Percentiles rank a stretch among this genome's conserved stretches.
Evolutionary conservation across 345 rosid genomes (phyloP).

Genomic region (Viola odorata): DNA sequence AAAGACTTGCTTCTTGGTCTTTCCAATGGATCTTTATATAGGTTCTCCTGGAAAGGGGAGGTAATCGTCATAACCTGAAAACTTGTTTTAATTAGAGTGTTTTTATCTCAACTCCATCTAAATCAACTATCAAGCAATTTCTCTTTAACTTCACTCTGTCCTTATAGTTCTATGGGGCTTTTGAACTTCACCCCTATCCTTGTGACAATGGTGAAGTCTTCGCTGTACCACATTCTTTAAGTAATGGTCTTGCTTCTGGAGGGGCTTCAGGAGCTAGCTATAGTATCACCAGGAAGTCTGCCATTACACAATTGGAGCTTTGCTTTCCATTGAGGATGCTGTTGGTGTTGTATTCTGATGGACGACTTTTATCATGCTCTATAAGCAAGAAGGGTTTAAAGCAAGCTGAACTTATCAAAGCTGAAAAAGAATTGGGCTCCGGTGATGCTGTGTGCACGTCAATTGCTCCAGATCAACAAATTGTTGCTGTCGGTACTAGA

Average conservation of each 20-base stretch:
- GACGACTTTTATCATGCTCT: constrained; percentile 65
- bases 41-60: constrained; percentile 98
- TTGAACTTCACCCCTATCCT: constrained; percentile 41
- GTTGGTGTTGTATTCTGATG: constrained; percentile 67
- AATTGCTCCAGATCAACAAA: constrained; percentile 80
- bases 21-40: constrained; percentile 72
- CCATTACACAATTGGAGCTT: constrained; percentile 65
- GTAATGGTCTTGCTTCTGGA: constrained; percentile 52
- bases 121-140: constrained; percentile 1
- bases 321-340: constrained; percentile 63
- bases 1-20: constrained; percentile 76
- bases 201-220: constrained; percentile 32
- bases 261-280: constrained; percentile 34
- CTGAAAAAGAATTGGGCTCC: constrained; percentile 59
- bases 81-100: background rate
- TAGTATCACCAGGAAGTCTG: constrained; percentile 32
- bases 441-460: constrained; percentile 85
- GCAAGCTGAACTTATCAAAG: constrained; percentile 60
- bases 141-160: constrained; percentile 6
- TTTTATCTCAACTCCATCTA: constrained; percentile 2
- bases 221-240: constrained; percentile 28
- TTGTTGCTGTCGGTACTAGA: constrained; percentile 93
- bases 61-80: constrained; percentile 31
- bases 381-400: constrained; percentile 81
- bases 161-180: constrained; percentile 74